phyloP scores from a whole-genome alignment of 106 monocot species.

The Allium cepa region DNA sequence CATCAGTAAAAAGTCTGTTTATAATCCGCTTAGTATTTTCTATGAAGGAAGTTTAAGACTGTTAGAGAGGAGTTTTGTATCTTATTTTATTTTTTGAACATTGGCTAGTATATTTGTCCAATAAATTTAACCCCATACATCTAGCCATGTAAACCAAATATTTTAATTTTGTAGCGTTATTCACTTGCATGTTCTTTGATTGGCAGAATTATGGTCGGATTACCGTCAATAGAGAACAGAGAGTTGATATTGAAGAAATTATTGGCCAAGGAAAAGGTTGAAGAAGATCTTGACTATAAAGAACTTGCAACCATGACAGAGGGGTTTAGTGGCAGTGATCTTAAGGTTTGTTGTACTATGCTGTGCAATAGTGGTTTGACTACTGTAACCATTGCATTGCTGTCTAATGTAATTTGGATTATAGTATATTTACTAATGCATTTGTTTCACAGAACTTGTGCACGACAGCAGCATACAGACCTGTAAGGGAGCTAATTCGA shows the following conservation, averaged over 20 bases:
- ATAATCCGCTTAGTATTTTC: too few species aligned
- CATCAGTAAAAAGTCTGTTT: too few species aligned
- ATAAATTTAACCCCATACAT: not conserved
- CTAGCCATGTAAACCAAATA: too few species aligned
- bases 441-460: constrained; percentile 64
- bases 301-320: constrained; percentile 79
- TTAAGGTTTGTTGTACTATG: constrained; percentile 47
- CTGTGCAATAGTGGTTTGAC: too few species aligned
- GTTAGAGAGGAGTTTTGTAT: too few species aligned
- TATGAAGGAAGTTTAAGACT: too few species aligned
- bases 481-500: constrained; percentile 73
- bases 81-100: not conserved
- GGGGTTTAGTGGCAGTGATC: constrained; percentile 87
- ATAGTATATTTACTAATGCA: constrained; percentile 1
- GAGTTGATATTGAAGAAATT: constrained; percentile 63
- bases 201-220: constrained; percentile 77
- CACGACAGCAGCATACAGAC: constrained; percentile 79
- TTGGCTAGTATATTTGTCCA: not conserved
- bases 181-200: constrained; percentile 2
- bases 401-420: not conserved
- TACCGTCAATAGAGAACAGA: constrained; percentile 60
- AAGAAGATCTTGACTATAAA: constrained; percentile 53
- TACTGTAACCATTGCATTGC: not conserved
- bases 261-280: constrained; percentile 72
- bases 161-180: not conserved